phyloP scores from a whole-genome alignment of 1,284 basidiomycete genomes.

The Acaromyces ingoldii region DNA sequence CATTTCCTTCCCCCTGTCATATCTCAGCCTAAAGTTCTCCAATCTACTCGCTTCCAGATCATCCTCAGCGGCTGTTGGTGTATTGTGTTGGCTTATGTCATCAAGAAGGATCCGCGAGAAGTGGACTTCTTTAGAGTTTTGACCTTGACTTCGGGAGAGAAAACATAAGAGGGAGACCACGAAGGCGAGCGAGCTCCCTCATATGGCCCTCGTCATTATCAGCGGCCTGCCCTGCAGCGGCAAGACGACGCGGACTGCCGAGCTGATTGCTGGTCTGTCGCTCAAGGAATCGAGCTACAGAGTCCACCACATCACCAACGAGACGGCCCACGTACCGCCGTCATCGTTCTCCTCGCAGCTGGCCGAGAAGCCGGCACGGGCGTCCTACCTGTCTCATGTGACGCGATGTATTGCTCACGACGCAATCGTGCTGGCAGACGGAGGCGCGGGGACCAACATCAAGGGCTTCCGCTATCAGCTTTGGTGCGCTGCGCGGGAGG shows the following conservation, averaged over 20 bases:
- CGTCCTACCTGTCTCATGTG: slow-evolving; percentile 76
- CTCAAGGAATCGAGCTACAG: slow-evolving; percentile 51
- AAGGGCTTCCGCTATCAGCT: slow-evolving; percentile 93
- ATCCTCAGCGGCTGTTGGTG: too few species aligned
- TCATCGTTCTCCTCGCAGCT: slow-evolving; percentile 63
- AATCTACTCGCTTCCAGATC: too few species aligned
- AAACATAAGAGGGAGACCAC: too few species aligned
- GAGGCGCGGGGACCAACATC: slow-evolving; percentile 79
- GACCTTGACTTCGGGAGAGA: too few species aligned
- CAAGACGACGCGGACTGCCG: slow-evolving; percentile 68
- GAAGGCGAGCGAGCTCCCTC: too few species aligned
- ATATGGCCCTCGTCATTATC: slow-evolving; percentile 88
- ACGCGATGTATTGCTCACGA: slow-evolving; percentile 69
- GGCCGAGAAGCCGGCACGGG: slow-evolving; percentile 82
- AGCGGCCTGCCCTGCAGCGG: slow-evolving; percentile 86
- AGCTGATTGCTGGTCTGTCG: slow-evolving; percentile 60
- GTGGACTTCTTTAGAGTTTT: too few species aligned
- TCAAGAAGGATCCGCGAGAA: too few species aligned
- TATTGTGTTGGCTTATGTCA: too few species aligned
- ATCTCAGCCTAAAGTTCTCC: too few species aligned
- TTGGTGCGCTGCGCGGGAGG: slow-evolving; percentile 88
- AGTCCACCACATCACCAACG: slow-evolving; percentile 72
- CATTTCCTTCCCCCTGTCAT: too few species aligned
- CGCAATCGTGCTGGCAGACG: slow-evolving; percentile 78
- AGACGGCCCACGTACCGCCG: slow-evolving; percentile 64